Evolutionary conservation across 2,329 filamentous ascomycete species (phyloP), one percentile per base, ranked within the genome.

Genomic region (Paracorniculantispora psalliotae): DNA sequence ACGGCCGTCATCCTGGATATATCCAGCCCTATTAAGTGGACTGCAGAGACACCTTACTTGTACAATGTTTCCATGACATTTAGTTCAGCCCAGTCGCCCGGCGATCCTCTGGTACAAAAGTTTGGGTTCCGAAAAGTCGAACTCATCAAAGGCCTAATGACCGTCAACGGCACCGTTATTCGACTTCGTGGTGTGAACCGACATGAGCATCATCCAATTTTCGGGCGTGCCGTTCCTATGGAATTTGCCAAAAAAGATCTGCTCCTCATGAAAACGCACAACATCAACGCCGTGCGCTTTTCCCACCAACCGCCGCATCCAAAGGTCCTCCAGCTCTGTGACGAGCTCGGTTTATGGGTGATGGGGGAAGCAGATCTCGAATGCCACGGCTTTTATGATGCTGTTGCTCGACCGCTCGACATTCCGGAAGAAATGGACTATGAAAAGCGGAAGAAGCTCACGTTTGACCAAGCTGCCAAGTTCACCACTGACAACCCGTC

Each of bases 211-310:
- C 86, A 90, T 65, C 85, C 85, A 0, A 72, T 73, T 25, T 79
- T 79, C 28, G 87, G 87, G 3, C 82, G 87, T 0, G 79, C 85
- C 0, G 84, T 89, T 0, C 85, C 86, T 0, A 70, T 82, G 7
- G 81, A 86, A 1, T 87, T 81, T 59, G 81, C 88, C 66, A 79
- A 80, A 62, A 71, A 76, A 15, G 87, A 90, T 63, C 74, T 90
- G 1, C 65, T 86, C 2, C 73, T 85, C 3, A 90, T 90, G 86
- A 90, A 90, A 70, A 75, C 72, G 7, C 81, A 88, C 74, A 90
- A 90, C 65, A 79, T 90, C 72, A 90, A 91, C 63, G 84, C 87
- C 0, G 77, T 91, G 5, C 83, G 88, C 0, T 86, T 82, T 54
- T 86, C 82, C 1, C 88, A 91, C 67, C 86, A 90, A 61, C 84